Conservation (phyloP, 2,329 filamentous ascomycete species). For the Lasiodiplodia theobromae region DNA sequence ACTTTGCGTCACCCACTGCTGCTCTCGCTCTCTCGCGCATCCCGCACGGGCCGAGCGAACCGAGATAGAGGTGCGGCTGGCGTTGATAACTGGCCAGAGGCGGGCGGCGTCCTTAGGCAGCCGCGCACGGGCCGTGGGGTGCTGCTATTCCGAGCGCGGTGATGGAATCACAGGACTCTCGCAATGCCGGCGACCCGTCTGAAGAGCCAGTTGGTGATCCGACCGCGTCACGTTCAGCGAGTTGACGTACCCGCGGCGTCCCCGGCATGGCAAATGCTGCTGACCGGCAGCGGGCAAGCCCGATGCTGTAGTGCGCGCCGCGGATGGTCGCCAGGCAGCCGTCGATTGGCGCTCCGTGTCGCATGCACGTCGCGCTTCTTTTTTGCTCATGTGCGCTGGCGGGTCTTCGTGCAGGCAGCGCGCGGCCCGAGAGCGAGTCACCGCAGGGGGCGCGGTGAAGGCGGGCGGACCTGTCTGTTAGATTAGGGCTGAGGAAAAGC, state of each 20-base stretch:
- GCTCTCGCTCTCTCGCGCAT: neutral
- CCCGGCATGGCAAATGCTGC: constrained; percentile 5
- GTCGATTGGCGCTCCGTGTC: constrained; percentile 18
- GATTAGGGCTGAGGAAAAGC: constrained; percentile 8
- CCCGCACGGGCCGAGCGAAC: constrained; percentile 20
- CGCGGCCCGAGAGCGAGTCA: constrained; percentile 21
- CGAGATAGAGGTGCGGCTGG: constrained; percentile 10
- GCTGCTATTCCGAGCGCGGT: constrained; percentile 15
- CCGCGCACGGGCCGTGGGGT: neutral
- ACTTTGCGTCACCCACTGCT: neutral
- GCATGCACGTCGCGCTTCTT: neutral
- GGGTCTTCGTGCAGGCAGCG: constrained; percentile 7
- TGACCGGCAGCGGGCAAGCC: constrained; percentile 9
- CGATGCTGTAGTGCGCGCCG: constrained; percentile 1
- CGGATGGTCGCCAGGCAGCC: constrained; percentile 8
- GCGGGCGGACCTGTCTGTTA: neutral
- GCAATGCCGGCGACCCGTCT: constrained; percentile 24
- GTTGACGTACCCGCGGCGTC: constrained; percentile 16
- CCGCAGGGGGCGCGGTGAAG: constrained; percentile 14
- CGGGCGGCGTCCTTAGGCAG: constrained; percentile 5
- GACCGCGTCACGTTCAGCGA: constrained; percentile 1
- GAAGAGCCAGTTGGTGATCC: constrained; percentile 15
- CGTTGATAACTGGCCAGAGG: constrained; percentile 8
- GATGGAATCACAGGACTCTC: constrained; percentile 26
- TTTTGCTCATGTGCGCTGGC: constrained; percentile 25